These are phyloP conservation scores for Coemansia sp. DNA, from an alignment of 192 early-diverging fungal genomes.

Conservation along the genomic window DNA sequence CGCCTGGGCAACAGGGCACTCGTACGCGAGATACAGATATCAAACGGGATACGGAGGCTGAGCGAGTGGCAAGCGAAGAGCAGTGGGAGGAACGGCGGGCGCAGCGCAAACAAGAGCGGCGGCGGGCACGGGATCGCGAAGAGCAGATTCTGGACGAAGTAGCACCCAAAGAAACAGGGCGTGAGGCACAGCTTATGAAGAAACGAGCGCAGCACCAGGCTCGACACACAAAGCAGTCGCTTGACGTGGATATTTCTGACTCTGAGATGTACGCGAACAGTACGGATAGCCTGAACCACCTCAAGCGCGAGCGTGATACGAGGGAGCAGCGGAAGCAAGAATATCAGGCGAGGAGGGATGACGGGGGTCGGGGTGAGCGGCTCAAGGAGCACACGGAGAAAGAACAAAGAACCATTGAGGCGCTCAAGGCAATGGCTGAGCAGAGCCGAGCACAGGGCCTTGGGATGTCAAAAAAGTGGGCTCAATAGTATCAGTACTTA, in stretches of 20 bases:
- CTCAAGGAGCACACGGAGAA: slow-evolving; percentile 58
- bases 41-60: slow-evolving; percentile 1
- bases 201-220: slow-evolving; percentile 23
- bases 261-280: slow-evolving; percentile 46
- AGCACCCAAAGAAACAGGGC: slow-evolving; percentile 50
- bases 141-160: slow-evolving; percentile 49
- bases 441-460: slow-evolving; percentile 40
- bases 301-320: slow-evolving; percentile 26
- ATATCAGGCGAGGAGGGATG: slow-evolving; percentile 7
- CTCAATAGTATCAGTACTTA: no score
- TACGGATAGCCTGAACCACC: slow-evolving; percentile 43
- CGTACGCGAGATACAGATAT: neutral
- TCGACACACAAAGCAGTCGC: slow-evolving; percentile 22
- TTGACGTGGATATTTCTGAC: slow-evolving; percentile 32
- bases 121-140: slow-evolving; percentile 27
- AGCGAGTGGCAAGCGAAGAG: slow-evolving; percentile 23
- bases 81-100: slow-evolving; percentile 24
- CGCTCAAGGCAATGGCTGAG: slow-evolving; percentile 69
- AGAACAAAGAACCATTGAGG: slow-evolving; percentile 68
- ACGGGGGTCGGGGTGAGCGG: slow-evolving; percentile 8
- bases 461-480: slow-evolving; percentile 20
- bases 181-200: slow-evolving; percentile 42
- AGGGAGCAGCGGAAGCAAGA: slow-evolving; percentile 18
- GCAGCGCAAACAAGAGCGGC: slow-evolving; percentile 25
- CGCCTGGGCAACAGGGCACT: neutral